phyloP scores from a whole-genome alignment of 768 basidiomycete genomes.

The Neoboletus brunneissimus region DNA sequence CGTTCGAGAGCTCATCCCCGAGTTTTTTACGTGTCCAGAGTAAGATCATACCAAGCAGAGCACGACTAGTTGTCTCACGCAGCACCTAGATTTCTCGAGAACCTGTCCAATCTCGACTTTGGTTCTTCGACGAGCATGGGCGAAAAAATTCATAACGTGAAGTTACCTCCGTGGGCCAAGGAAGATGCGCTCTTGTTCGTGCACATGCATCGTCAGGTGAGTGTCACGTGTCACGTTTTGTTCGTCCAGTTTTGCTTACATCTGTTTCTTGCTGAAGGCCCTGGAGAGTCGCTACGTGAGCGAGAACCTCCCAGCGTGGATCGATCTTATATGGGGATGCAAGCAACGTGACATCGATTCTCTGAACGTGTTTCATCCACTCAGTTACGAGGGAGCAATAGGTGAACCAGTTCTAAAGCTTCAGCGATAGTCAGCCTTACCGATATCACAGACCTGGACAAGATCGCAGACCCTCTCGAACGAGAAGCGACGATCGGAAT shows the following conservation, averaged over 20 bases:
- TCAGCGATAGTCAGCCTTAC: neutral
- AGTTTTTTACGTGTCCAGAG: conserved; percentile 85
- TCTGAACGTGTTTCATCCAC: conserved; percentile 86
- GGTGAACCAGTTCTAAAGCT: conserved; percentile 37
- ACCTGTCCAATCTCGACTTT: conserved; percentile 75
- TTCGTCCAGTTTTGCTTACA: neutral
- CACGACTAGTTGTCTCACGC: neutral
- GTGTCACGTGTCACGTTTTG: conserved; percentile 7
- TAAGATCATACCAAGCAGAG: conserved; percentile 25
- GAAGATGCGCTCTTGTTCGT: conserved; percentile 82
- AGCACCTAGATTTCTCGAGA: conserved; percentile 72
- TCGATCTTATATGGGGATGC: conserved; percentile 90
- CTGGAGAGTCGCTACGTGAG: conserved; percentile 87
- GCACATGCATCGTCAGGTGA: conserved; percentile 68
- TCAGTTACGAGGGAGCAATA: conserved; percentile 91
- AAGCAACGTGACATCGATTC: conserved; percentile 78
- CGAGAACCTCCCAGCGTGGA: conserved; percentile 82
- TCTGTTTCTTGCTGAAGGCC: conserved; percentile 45
- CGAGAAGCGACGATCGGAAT: conserved; percentile 92
- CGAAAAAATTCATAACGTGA: conserved; percentile 83
- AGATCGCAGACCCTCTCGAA: conserved; percentile 82
- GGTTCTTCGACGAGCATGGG: conserved; percentile 70
- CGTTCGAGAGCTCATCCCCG: conserved; percentile 90
- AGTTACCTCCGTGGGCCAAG: conserved; percentile 87
- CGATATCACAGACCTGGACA: conserved; percentile 64